A percentile compares a stretch with the other conserved stretches of the same genome.
Evolutionary conservation across 2,329 filamentous ascomycete genomes (phyloP).

Genomic region (Juglanconis sp.): DNA sequence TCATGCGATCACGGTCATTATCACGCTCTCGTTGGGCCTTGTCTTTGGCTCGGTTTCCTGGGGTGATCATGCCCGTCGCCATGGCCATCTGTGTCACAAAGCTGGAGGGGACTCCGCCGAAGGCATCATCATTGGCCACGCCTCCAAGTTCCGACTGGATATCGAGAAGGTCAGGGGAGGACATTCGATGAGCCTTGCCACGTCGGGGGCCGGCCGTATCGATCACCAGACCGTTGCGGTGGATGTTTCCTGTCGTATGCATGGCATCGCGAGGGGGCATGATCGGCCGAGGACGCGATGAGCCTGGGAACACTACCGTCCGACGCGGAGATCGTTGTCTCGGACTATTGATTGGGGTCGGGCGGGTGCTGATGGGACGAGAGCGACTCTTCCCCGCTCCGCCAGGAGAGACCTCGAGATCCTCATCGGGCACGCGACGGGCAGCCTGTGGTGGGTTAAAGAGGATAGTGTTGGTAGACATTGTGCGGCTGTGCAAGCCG

Average conservation of each 20-base stretch:
- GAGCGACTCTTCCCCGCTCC: slow-evolving; percentile 27
- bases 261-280: slow-evolving; percentile 49
- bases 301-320: slow-evolving; percentile 34
- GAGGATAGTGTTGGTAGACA: slow-evolving; percentile 79
- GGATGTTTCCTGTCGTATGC: slow-evolving; percentile 50
- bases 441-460: slow-evolving; percentile 60
- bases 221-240: slow-evolving; percentile 46
- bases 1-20: slow-evolving; percentile 64
- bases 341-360: slow-evolving; percentile 35
- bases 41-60: slow-evolving; percentile 38
- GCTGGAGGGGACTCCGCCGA: slow-evolving; percentile 66
- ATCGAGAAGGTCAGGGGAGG: slow-evolving; percentile 65
- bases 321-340: slow-evolving; percentile 48
- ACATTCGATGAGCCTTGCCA: slow-evolving; percentile 41
- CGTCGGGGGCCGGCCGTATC: slow-evolving; percentile 41
- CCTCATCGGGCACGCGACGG: slow-evolving; percentile 8
- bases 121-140: slow-evolving; percentile 56
- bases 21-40: slow-evolving; percentile 29
- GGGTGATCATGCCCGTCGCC: slow-evolving; percentile 58
- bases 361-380: slow-evolving; percentile 36
- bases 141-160: slow-evolving; percentile 62
- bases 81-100: slow-evolving; percentile 80
- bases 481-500: slow-evolving; percentile 63
- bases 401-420: slow-evolving; percentile 41
- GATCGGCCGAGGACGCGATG: slow-evolving; percentile 56